Conservation (phyloP, 1,284 basidiomycete species). For the Fomitopsis betulina region DNA sequence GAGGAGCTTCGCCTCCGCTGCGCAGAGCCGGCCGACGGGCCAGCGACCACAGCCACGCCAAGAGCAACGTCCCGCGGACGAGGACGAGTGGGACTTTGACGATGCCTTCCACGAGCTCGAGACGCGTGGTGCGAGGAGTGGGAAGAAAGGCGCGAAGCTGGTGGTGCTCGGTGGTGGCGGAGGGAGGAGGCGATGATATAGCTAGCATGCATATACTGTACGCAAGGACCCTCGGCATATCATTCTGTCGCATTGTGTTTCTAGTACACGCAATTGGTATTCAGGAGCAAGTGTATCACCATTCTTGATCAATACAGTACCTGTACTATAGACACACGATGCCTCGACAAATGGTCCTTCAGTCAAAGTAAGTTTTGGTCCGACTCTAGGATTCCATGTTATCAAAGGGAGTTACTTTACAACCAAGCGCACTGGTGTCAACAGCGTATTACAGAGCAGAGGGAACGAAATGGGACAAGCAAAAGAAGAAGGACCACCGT, state of each 20-base stretch:
- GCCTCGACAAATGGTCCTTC: background rate
- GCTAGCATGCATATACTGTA: background rate
- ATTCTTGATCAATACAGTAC: conserved; percentile 13
- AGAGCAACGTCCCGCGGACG: conserved; percentile 30
- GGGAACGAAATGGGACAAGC: background rate
- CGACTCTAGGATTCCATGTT: background rate
- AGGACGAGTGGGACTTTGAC: conserved; percentile 76
- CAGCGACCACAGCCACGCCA: conserved; percentile 16
- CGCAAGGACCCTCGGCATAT: background rate
- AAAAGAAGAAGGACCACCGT: background rate
- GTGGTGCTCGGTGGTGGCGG: conserved; percentile 61
- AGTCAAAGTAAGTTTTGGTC: too few relatives aligned
- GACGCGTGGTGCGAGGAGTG: conserved; percentile 37
- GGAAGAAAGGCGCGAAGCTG: conserved; percentile 59
- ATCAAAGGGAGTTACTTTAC: background rate
- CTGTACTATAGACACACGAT: background rate
- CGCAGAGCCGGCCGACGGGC: conserved; percentile 25
- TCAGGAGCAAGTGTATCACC: conserved; percentile 18
- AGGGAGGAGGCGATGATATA: conserved; percentile 7
- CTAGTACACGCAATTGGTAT: background rate
- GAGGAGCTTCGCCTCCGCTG: conserved; percentile 73
- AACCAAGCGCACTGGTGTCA: conserved; percentile 2
- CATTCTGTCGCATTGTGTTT: conserved; percentile 1
- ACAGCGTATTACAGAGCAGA: conserved; percentile 2
- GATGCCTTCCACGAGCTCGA: conserved; percentile 81